A percentile compares a stretch with the other conserved stretches of the same genome.
phyloP scores from a whole-genome alignment of 306 rosid genomes.

The Medicago ruthenica region DNA sequence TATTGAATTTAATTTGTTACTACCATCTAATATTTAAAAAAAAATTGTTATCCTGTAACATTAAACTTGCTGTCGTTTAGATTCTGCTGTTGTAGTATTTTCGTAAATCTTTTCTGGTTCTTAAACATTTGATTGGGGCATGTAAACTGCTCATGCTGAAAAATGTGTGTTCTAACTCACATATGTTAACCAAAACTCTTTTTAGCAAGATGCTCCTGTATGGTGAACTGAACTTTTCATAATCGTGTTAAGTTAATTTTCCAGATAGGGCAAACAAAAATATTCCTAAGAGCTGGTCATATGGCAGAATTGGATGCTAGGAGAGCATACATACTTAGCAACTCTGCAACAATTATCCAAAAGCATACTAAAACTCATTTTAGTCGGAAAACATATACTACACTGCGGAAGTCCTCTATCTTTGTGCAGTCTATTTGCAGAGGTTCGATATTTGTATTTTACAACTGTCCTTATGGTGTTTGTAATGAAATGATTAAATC shows the following conservation, averaged over 20 bases:
- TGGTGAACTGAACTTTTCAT: conserved; percentile 36
- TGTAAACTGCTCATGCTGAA: conserved; percentile 24
- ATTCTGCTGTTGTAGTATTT: conserved; percentile 16
- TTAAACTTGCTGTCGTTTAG: conserved; percentile 31
- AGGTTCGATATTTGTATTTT: conserved; percentile 59
- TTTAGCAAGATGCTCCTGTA: conserved; percentile 30
- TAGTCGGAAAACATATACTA: conserved; percentile 51
- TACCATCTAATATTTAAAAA: neutral
- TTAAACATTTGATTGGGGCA: conserved; percentile 24
- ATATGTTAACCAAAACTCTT: conserved; percentile 9
- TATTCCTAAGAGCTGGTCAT: conserved; percentile 88
- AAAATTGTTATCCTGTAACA: conserved; percentile 15
- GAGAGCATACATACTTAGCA: conserved; percentile 57
- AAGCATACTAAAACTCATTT: conserved; percentile 49
- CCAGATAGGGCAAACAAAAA: conserved; percentile 80
- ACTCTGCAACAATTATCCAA: conserved; percentile 74
- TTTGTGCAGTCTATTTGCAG: conserved; percentile 72
- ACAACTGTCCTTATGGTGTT: conserved; percentile 13
- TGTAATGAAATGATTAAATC: conserved; percentile 12
- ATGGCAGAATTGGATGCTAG: conserved; percentile 87
- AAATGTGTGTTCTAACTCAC: conserved; percentile 29
- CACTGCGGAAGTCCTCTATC: conserved; percentile 55
- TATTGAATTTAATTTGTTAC: conserved; percentile 15
- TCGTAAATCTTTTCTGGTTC: conserved; percentile 9
- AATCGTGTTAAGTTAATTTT: conserved; percentile 44